Base-by-base conservation (phyloP, 2,329 filamentous ascomycete genomes). In the Torrubiellomyces zombiae region DNA sequence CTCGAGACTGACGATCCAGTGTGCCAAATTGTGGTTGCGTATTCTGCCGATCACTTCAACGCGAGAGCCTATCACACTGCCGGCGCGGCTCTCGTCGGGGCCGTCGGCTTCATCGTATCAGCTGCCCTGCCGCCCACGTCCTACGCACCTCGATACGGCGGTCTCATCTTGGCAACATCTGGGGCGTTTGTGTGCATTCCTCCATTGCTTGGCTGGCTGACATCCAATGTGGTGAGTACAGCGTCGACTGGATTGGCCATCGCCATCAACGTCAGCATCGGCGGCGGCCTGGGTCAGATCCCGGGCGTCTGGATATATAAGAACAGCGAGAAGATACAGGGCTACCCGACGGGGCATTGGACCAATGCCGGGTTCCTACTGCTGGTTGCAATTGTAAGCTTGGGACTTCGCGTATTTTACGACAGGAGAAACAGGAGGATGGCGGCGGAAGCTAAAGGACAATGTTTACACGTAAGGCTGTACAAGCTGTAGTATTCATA, bases 261-360 rank as follows among this genome's bases (percentile, higher is more conserved):
- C 28, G 75, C 74, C 1, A 48, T 81, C 32, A 79, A 80, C 33
- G 65, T 80, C 10, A 70, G 67, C 2, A 59, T 76, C 16, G 61
- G 61, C 24, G 74, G 72, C 0, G 74, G 72, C 0, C 58, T 74
- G 0, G 75, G 75, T 0, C 75, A 80, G 44, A 80, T 81, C 20
- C 63, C 69, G 0, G 75, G 74, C 0, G 71, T 78, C 1, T 81
- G 73, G 73, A 79, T 78, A 32, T 80, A 79, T 48, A 75, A 74
- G 39, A 56, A 64, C 1, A 50, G 63, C 8, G 71, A 81, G 44
- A 62, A 59, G 11, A 44, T 50, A 13, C 48, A 36, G 7, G 75
- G 75, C 0, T 80, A 76, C 42, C 72, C 72, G 1, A 79, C 73
- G 0, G 75, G 75, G 0, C 74, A 80, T 40, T 77, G 68, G 66